Base-by-base conservation (phyloP, 2,329 filamentous ascomycete species). In the Orbilia javanica region DNA sequence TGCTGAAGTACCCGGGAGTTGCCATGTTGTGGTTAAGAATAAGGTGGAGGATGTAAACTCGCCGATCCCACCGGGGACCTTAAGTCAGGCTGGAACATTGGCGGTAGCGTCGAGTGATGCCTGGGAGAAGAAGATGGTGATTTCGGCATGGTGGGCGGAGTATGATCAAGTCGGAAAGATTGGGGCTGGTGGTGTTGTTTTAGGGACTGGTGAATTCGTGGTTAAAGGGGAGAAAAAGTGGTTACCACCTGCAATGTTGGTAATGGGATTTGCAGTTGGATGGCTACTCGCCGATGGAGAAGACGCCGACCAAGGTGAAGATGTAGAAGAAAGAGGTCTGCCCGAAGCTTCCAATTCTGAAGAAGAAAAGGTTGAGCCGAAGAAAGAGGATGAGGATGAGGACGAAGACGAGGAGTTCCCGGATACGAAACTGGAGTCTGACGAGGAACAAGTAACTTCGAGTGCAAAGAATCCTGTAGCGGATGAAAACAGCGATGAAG, bases 61-160 rank as follows among this genome's bases (percentile, higher is more conserved):
- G 0, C 94, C 94, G 0, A 95, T 99, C 27, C 93, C 96, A 2
- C 96, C 96, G 0, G 93, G 93, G 1, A 98, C 96, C 0, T 85
- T 99, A 1, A 92, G 93, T 0, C 96, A 99, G 85, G 96, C 96
- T 3, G 96, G 96, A 0, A 91, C 91, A 52, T 85, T 97, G 31
- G 90, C 92, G 0, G 92, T 99, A 4, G 93, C 93, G 79, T 92
- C 93, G 7, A 97, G 94, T 0, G 91, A 87, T 71, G 96, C 95
- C 0, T 99, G 96, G 96, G 96, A 98, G 78, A 95, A 93, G 0
- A 99, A 99, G 84, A 95, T 95, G 7, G 90, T 93, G 15, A 97
- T 98, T 92, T 91, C 92, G 18, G 94, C 95, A 7, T 99, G 93
- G 91, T 99, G 96, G 96, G 95, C 96, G 0, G 90, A 91, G 79